A percentile compares a stretch with the other conserved stretches of the same genome.
Evolutionary conservation across 2,329 filamentous ascomycete species (phyloP).

Genomic region (Phialophora chinensis): DNA sequence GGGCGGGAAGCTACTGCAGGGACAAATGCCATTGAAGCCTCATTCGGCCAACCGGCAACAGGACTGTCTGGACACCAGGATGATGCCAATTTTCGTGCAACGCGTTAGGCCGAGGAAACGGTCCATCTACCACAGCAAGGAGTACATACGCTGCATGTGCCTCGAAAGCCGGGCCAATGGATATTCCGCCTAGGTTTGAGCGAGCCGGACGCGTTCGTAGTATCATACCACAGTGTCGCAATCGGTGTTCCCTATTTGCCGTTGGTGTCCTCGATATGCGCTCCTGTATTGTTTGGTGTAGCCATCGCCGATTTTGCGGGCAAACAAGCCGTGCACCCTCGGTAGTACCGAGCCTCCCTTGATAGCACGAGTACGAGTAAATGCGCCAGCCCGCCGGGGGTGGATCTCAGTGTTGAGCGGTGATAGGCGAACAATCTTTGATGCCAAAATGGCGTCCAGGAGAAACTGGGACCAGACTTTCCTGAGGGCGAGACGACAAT

Average conservation of each 20-base stretch:
- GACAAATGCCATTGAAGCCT: conserved; percentile 1
- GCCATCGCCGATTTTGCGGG: background rate
- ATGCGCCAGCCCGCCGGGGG: background rate
- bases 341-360: background rate
- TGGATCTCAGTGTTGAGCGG: background rate
- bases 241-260: background rate
- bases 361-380: background rate
- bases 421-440: background rate
- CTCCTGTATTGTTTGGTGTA: background rate
- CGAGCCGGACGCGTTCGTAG: background rate
- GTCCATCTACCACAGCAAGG: too few relatives aligned
- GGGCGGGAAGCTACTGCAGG: conserved; percentile 28
- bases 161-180: background rate
- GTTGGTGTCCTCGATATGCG: background rate
- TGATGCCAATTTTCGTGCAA: background rate
- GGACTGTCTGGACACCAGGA: background rate
- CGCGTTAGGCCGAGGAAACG: background rate
- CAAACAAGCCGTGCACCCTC: background rate
- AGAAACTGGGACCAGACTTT: background rate
- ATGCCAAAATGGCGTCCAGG: background rate
- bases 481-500: background rate
- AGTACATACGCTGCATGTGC: background rate
- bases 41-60: background rate
- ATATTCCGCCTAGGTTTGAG: background rate
- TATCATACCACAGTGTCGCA: background rate